phyloP scores from a whole-genome alignment of 1,284 basidiomycete genomes.

The Ustilago curta region DNA sequence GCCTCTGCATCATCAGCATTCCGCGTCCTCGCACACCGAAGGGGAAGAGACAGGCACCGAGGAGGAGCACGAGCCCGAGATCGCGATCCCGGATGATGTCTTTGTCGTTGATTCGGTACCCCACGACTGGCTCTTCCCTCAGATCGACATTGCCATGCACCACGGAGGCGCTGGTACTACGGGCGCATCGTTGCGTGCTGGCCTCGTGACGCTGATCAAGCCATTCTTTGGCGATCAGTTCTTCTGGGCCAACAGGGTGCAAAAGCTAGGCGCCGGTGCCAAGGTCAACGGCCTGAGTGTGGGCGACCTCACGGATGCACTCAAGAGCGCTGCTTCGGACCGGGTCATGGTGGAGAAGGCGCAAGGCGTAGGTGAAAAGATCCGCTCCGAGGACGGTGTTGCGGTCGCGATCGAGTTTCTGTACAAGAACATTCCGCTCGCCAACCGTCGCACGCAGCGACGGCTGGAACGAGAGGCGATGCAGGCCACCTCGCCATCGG shows the following conservation, averaged over 20 bases:
- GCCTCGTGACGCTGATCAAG: constrained; percentile 62
- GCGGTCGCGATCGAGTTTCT: constrained; percentile 56
- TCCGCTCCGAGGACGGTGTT: constrained; percentile 60
- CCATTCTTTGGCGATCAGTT: constrained; percentile 67
- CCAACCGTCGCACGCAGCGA: constrained; percentile 33
- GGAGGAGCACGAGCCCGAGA: constrained; percentile 54
- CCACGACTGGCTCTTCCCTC: constrained; percentile 48
- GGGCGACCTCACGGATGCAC: constrained; percentile 35
- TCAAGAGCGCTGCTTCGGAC: constrained; percentile 52
- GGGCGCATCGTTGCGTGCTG: constrained; percentile 61
- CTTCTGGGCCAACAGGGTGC: constrained; percentile 63
- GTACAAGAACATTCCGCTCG: constrained; percentile 52
- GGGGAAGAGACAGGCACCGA: constrained; percentile 32
- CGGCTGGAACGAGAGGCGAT: constrained; percentile 29
- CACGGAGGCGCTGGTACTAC: constrained; percentile 82
- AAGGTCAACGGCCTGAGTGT: constrained; percentile 44
- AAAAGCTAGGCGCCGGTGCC: constrained; percentile 59
- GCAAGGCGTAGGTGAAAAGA: constrained; percentile 55
- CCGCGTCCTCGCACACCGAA: constrained; percentile 12
- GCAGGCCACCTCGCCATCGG: constrained; percentile 2
- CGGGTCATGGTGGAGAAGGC: constrained; percentile 63
- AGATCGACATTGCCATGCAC: constrained; percentile 68
- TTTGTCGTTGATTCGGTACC: constrained; percentile 64
- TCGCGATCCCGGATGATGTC: constrained; percentile 66
- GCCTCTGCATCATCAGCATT: constrained; percentile 6